Evolutionary conservation across 2,329 filamentous ascomycete genomes (phyloP).

Genomic region (Pseudogymnoascus sp.): DNA sequence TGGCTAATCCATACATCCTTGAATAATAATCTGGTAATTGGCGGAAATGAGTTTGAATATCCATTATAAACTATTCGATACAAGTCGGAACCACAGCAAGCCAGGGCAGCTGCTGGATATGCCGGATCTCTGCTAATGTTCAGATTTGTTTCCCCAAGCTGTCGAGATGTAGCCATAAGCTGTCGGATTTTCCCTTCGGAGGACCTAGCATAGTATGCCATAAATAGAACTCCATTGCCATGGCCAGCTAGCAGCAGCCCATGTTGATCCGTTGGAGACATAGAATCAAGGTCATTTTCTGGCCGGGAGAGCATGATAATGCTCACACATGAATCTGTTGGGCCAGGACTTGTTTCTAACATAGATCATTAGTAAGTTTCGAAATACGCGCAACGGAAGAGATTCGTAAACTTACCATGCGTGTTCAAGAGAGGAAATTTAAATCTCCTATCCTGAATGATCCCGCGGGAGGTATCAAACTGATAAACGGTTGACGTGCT

Average conservation of each 20-base stretch:
- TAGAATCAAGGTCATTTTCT: neutral
- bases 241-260: slow-evolving; percentile 7
- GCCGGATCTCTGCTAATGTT: slow-evolving; percentile 19
- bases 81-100: slow-evolving; percentile 42
- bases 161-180: neutral
- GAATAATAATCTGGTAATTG: slow-evolving; percentile 1
- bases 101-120: slow-evolving; percentile 29
- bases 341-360: neutral
- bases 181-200: slow-evolving; percentile 9
- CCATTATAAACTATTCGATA: slow-evolving; percentile 16
- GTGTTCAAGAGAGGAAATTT: neutral
- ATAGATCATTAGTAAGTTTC: neutral
- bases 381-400: neutral
- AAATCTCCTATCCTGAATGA: neutral
- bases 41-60: neutral
- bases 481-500: neutral
- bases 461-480: neutral
- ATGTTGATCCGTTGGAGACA: neutral
- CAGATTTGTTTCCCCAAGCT: slow-evolving; percentile 23
- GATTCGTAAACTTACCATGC: neutral
- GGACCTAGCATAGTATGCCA: neutral
- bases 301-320: neutral
- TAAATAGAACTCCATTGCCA: slow-evolving; percentile 6
- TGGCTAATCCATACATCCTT: neutral
- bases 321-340: neutral